phyloP scores from a whole-genome alignment of 345 rosid genomes.

The Citrus reticulata region DNA sequence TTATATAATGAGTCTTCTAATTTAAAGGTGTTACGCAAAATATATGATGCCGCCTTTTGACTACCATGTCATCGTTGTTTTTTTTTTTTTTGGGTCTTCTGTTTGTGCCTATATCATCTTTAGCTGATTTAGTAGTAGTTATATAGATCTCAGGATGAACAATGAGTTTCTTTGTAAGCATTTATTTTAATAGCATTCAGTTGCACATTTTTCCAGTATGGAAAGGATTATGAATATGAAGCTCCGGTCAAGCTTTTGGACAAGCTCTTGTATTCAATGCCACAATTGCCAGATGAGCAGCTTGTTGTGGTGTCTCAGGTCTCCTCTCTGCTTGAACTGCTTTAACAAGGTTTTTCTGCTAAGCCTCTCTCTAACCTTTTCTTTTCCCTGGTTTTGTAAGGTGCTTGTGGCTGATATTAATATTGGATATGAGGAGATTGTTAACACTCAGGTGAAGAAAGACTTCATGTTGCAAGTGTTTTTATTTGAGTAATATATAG shows the following conservation, averaged over 20 bases:
- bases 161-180: neutral
- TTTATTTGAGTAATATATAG: neutral
- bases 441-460: conserved; percentile 55
- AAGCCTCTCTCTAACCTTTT: neutral
- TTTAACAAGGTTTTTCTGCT: neutral
- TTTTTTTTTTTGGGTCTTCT: neutral
- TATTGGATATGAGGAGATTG: conserved; percentile 72
- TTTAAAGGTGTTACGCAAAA: neutral
- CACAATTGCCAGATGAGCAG: conserved; percentile 55
- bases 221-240: conserved; percentile 71
- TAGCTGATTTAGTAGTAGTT: neutral
- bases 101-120: neutral
- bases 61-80: neutral
- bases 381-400: conserved; percentile 16
- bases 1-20: neutral
- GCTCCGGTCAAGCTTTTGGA: conserved; percentile 73
- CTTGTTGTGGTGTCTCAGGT: conserved; percentile 81
- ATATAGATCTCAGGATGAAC: neutral
- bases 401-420: conserved; percentile 71
- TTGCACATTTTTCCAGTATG: conserved; percentile 38
- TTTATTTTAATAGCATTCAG: neutral
- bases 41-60: neutral
- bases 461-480: neutral
- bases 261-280: conserved; percentile 63
- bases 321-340: neutral